Evolutionary conservation across 352 stramenopile species (phyloP), one percentile per base, ranked within the genome.

Genomic region (Phytophthora capsici): DNA sequence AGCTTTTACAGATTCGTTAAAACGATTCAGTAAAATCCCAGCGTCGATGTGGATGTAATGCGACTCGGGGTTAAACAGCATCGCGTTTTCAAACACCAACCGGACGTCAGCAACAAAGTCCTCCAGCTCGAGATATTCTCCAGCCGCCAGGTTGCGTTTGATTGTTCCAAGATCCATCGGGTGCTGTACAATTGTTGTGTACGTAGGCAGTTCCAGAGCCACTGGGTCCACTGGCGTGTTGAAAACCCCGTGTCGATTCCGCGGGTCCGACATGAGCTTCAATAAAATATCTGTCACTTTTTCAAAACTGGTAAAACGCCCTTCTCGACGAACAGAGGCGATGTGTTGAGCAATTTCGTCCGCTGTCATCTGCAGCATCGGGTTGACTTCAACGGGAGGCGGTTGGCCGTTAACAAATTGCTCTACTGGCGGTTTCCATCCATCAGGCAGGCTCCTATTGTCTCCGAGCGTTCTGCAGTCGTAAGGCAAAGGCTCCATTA

Each of bases 161-260:
- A 98, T 75, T 0, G 94, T 98, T 3, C 86, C 84, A 3, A 98
- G 66, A 66, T 98, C 95, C 91, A 98, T 98, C 5, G 93, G 92
- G 40, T 84, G 69, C 77, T 87, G 45, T 30, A 95, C 73, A 34
- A 96, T 76, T 1, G 69, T 67, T 9, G 70, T 75, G 50, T 96
- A 96, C 8, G 83, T 92, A 12, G 84, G 82, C 46, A 96, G 48
- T 7, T 90, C 69, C 36, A 93, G 56, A 40, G 79, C 78, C 6
- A 93, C 63, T 4, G 82, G 82, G 52, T 95, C 84, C 30, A 95
- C 88, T 8, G 88, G 86, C 1, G 52, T 64, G 47, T 94, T 96
- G 59, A 93, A 96, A 9, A 90, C 70, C 17, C 80, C 82, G 30
- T 85, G 73, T 16, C 75, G 76, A 68, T 96, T 96, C 8, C 86